Evolutionary conservation across 164 flowering plant genomes (phyloP), one percentile per base, ranked within the genome.

Genomic region (Kalanchoe fedtschenkoi): DNA sequence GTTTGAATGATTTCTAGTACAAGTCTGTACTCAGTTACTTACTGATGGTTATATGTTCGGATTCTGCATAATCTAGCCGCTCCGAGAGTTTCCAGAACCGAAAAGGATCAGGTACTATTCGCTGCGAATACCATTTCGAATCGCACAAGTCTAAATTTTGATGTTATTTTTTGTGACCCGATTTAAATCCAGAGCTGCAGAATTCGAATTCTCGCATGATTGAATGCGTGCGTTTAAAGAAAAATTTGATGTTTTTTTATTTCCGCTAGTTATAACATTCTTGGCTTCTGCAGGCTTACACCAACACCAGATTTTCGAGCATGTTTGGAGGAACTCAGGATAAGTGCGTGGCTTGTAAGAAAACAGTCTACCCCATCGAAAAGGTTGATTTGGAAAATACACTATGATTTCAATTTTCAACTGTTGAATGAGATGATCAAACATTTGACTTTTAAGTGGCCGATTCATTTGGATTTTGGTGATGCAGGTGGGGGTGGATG

Each of bases 301-400:
- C 74, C 65, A 84, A 76, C 74, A 87, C 71, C 77, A 91, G 65
- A 74, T 77, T 87, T 64, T 89, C 89, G 38, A 77, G 83, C 64
- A 58, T 85, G 77, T 91, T 89, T 78, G 90, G 80, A 55, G 98
- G 96, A 67, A 91, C 98, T 64, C 96, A 91, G 71, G 96, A 88
- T 3, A 86, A 91, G 71, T 91, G 97, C 74, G 85, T 85, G 65
- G 76, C 93, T 66, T 91, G 97, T 83, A 88, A 83, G 78, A 91
- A 81, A 78, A 91, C 93, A 55, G 97, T 88, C 32, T 91, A 91
- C 76, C 97, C 95, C 1, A 74, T 85, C 65, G 97, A 91, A 70
- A 91, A 86, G 96, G 95, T 90, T n/a, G 16, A 10, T 59, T 24
- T 6, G 14, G 24, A 38, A 42, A n/a, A n/a, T n/a, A n/a, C n/a